Evolutionary conservation across 116 monocot genomes (phyloP).

Genomic region (Dioscorea cayenensis): DNA sequence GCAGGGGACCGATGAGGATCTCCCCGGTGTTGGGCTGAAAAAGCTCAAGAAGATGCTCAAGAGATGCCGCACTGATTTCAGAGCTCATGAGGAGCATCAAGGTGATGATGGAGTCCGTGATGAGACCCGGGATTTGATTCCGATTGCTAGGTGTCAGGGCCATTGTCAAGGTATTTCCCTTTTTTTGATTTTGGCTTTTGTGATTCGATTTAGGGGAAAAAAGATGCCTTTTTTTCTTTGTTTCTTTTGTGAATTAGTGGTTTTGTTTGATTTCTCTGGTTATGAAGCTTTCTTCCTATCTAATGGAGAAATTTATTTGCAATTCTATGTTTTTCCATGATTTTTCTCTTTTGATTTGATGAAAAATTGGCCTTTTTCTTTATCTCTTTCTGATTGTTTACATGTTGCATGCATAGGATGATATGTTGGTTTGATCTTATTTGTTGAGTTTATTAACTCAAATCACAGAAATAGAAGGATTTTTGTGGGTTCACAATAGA

Average conservation of each 20-base stretch:
- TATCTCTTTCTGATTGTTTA: too few relatives aligned
- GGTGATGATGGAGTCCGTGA: not conserved
- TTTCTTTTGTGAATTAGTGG: not conserved
- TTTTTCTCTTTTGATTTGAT: too few relatives aligned
- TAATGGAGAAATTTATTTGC: too few relatives aligned
- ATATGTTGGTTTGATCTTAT: too few relatives aligned
- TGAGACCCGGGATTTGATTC: not conserved
- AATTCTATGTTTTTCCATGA: too few relatives aligned
- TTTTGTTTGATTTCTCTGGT: too few relatives aligned
- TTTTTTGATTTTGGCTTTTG: not conserved
- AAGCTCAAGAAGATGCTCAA: conserved; percentile 59
- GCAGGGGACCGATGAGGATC: conserved; percentile 30
- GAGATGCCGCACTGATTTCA: conserved; percentile 23
- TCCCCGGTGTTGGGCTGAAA: conserved; percentile 47
- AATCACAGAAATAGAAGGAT: too few relatives aligned
- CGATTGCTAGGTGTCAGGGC: conserved; percentile 5
- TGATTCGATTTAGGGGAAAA: not conserved
- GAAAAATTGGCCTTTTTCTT: too few relatives aligned
- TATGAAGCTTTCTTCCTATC: too few relatives aligned
- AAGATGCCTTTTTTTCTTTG: not conserved
- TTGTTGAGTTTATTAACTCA: too few relatives aligned
- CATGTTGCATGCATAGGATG: too few relatives aligned
- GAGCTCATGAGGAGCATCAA: conserved; percentile 1
- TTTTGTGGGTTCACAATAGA: too few relatives aligned
- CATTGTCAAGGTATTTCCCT: conserved; percentile 17